phyloP scores from a whole-genome alignment of 2,329 filamentous ascomycete genomes.

The Aspergillus awamori region DNA sequence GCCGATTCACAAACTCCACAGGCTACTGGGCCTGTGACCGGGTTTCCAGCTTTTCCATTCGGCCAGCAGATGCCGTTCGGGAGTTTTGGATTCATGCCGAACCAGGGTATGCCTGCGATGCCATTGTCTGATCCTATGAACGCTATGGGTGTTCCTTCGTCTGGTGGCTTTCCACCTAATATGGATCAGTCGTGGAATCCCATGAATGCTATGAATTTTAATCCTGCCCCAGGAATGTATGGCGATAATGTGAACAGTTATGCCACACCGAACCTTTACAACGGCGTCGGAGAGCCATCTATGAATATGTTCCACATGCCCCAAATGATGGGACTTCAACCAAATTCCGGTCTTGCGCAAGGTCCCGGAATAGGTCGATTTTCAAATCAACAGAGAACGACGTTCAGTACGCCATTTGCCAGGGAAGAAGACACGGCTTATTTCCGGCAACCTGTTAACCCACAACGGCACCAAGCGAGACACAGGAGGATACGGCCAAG shows the following conservation, averaged over 20 bases:
- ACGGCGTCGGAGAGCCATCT: slow-evolving; percentile 32
- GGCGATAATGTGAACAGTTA: slow-evolving; percentile 36
- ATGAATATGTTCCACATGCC: slow-evolving; percentile 44
- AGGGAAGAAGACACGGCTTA: slow-evolving; percentile 86
- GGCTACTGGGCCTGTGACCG: slow-evolving; percentile 20
- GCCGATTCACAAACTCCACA: slow-evolving; percentile 17
- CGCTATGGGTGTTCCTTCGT: slow-evolving; percentile 41
- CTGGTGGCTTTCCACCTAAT: slow-evolving; percentile 34
- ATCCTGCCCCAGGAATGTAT: slow-evolving; percentile 40
- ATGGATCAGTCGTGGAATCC: slow-evolving; percentile 45
- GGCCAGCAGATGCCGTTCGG: slow-evolving; percentile 42
- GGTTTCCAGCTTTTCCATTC: slow-evolving; percentile 30
- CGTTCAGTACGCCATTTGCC: slow-evolving; percentile 56
- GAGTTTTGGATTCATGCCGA: slow-evolving; percentile 36
- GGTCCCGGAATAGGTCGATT: slow-evolving; percentile 48
- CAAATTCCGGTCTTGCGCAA: slow-evolving; percentile 36
- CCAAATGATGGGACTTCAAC: slow-evolving; percentile 33
- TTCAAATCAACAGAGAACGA: slow-evolving; percentile 61
- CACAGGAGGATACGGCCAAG: slow-evolving; percentile 79
- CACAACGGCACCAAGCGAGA: slow-evolving; percentile 82
- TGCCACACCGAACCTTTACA: slow-evolving; percentile 39
- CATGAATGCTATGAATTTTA: slow-evolving; percentile 50
- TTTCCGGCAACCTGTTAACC: slow-evolving; percentile 94
- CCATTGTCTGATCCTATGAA: slow-evolving; percentile 43
- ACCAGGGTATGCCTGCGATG: slow-evolving; percentile 34